Base-by-base conservation (phyloP, 192 early-diverging fungal genomes). In the Backusella luteola region DNA sequence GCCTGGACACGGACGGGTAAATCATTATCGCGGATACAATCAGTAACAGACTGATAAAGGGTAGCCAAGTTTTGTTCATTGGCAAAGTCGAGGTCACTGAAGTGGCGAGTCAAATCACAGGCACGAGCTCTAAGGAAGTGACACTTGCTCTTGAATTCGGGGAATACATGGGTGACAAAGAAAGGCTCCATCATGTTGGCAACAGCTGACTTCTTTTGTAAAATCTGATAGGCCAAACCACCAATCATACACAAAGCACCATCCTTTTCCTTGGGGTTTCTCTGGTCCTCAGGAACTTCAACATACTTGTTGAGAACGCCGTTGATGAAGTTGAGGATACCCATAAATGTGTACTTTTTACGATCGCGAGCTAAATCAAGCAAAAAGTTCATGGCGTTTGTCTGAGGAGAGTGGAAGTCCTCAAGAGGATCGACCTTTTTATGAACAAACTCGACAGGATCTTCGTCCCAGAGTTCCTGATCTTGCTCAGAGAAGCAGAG, bases 381-480 rank as follows among this genome's bases (percentile, higher is more conserved):
- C 53, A 99, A 88, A 74, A 99, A 87, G 73, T 87, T 91, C 73
- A 88, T 89, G 2, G 92, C 96, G 8, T 93, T 91, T 0, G 87
- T 81, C 21, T 86, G 81, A 21, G 96, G 91, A 39, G 92, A 95
- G 32, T 88, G 87, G 80, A 95, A 94, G 69, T 97, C 96, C 76
- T 97, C 96, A 49, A 97, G 76, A 46, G 92, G 90, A 76, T 94
- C 92, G 73, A 88, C 83, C 73, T 91, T 90, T 76, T 92, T 90
- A 73, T 94, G 89, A 35, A 99, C 91, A 73, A 92, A 99, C 83
- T 99, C 98, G 26, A 96, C 91, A 3, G 95, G 93, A 79, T 98
- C 95, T 41, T 96, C 94, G 52, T 91, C 85, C 98, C 98, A 99
- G 29, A 97, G 88, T 83, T 94, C 87, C 76, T 93, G 87, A 79